Evolutionary conservation across 2,329 filamentous ascomycete species (phyloP).

Genomic region (Talaromyces sp.): DNA sequence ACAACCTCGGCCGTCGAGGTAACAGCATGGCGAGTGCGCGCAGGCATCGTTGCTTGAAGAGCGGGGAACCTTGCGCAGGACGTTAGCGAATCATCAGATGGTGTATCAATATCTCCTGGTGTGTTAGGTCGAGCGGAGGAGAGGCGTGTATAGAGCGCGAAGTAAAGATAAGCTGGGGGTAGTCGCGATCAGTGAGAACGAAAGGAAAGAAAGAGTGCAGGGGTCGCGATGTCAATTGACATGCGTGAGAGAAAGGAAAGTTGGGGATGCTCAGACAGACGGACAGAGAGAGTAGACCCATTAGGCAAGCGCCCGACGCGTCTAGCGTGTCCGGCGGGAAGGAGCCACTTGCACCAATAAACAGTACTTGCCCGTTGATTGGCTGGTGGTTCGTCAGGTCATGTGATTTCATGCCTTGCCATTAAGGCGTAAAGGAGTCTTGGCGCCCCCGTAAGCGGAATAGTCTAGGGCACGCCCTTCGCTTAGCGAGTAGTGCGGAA

Average conservation of each 20-base stretch:
- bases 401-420: background rate
- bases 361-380: background rate
- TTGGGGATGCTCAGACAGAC: background rate
- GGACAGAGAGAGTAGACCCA: background rate
- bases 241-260: slow-evolving; percentile 6
- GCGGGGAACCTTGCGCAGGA: slow-evolving; percentile 19
- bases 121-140: background rate
- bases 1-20: slow-evolving; percentile 31
- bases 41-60: slow-evolving; percentile 37
- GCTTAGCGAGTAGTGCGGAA: slow-evolving; percentile 36
- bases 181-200: background rate
- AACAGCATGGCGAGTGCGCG: slow-evolving; percentile 42
- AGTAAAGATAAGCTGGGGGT: background rate
- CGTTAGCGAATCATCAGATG: slow-evolving; percentile 20
- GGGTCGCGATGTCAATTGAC: slow-evolving; percentile 4
- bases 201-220: background rate
- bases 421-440: background rate
- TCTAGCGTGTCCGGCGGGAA: slow-evolving; percentile 19
- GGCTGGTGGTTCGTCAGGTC: background rate
- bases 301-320: slow-evolving; percentile 16
- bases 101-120: background rate
- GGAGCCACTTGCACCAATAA: slow-evolving; percentile 1
- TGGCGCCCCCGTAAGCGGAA: slow-evolving; percentile 13
- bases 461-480: slow-evolving; percentile 21
- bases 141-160: background rate